phyloP scores from a whole-genome alignment of 257 asterid species.

The Ilex asprella region DNA sequence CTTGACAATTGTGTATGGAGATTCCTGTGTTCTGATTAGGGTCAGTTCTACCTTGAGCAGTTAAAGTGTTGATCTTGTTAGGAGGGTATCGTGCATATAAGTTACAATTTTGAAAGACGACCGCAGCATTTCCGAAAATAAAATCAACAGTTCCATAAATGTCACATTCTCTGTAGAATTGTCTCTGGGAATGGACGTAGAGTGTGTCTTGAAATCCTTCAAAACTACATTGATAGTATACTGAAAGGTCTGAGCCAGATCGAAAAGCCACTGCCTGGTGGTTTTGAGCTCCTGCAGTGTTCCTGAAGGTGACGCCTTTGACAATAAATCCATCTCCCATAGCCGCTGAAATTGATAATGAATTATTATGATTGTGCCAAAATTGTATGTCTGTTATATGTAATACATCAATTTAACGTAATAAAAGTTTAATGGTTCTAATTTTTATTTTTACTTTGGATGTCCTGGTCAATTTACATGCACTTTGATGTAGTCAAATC shows the following conservation, averaged over 20 bases:
- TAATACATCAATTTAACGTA: neutral
- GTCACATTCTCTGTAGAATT: conserved; percentile 69
- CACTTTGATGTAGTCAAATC: too few relatives aligned
- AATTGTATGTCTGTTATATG: too few relatives aligned
- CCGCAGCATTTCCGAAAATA: conserved; percentile 10
- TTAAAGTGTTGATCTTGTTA: neutral
- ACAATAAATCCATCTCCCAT: conserved; percentile 71
- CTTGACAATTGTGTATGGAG: neutral
- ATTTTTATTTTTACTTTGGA: neutral
- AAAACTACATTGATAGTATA: conserved; percentile 69
- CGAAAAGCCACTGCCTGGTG: conserved; percentile 92
- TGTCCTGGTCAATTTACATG: too few relatives aligned
- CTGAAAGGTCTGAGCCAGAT: conserved; percentile 74
- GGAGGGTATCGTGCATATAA: neutral
- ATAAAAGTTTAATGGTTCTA: neutral
- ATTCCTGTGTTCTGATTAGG: conserved; percentile 1
- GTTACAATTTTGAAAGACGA: conserved; percentile 5
- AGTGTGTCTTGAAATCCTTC: conserved; percentile 93
- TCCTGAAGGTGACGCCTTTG: conserved; percentile 65
- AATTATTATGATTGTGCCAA: neutral
- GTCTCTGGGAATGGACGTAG: conserved; percentile 55
- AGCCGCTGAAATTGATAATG: conserved; percentile 29
- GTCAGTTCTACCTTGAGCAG: conserved; percentile 3
- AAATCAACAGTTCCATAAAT: conserved; percentile 35
- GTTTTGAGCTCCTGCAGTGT: conserved; percentile 67